Base-by-base conservation (phyloP, 345 rosid genomes). In the Melaleuca alternifolia region DNA sequence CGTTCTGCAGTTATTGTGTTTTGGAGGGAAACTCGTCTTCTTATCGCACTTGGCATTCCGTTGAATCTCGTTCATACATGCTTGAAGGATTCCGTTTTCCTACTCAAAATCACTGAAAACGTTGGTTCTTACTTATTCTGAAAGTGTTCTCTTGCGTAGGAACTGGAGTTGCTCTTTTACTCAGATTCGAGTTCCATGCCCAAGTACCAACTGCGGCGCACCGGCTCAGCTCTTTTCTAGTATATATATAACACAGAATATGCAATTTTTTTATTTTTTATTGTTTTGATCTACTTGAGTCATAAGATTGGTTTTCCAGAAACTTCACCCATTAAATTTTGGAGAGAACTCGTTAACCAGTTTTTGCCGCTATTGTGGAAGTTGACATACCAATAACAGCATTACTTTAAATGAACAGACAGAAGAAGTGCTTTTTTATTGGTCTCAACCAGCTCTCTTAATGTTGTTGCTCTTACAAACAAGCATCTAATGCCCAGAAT, bases 161-260 rank as follows among this genome's bases (percentile, higher is more conserved):
- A 56, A 62, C 41, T 87, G 54, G 52, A 84, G 83, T 41, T 37
- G 86, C 85, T 62, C 21, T 37, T 83, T 33, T 51, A 4, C 46
- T 62, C 84, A 11, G 46, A n/a, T 48, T n/a, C 83, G 24, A 51
- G 53, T 23, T 37, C 83, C 51, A 56, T 23, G 83, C 83, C 83
- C 54, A 87, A 54, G 77, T 54, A 84, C 83, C 83, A 87, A 84
- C 83, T 87, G 54, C 65, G 84, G 24, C 88, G 88, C 50, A 84
- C 83, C 54, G 52, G 84, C 86, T 87, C 88, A 15, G 83, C 88
- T 46, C 21, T 46, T 23, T 84, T 84, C 84, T 84, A 84, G 11
- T 48, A 28, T 12, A 81, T 10, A 53, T 51, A 26, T 5, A 46
- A 7, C 30, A 11, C 21, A 54, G n/a, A 86, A 46, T 76, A 86